Conservation (phyloP, 768 basidiomycete species). For the Termitomyces sp. region DNA sequence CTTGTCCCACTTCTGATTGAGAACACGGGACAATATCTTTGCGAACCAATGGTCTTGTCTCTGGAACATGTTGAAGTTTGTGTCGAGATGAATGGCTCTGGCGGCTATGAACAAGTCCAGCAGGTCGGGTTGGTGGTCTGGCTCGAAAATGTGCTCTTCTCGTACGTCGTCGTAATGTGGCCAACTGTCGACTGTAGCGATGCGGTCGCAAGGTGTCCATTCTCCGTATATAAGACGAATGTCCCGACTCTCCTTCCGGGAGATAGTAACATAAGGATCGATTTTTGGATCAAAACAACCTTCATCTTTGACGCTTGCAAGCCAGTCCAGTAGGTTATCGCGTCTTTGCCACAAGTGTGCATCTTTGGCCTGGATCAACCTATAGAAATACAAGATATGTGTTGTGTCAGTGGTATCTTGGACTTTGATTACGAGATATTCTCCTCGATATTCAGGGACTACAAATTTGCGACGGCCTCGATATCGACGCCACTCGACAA, state of each 20-base stretch:
- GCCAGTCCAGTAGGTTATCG: neutral
- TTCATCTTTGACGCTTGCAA: neutral
- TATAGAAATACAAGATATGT: neutral
- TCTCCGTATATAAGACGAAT: neutral
- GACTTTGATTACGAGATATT: slow-evolving; percentile 1
- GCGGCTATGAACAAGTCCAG: slow-evolving; percentile 2
- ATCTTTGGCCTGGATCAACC: neutral
- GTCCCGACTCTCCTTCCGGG: neutral
- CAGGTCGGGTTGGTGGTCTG: neutral
- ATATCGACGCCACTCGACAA: slow-evolving; percentile 6
- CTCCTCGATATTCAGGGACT: neutral
- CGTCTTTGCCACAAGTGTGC: neutral
- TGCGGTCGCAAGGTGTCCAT: neutral
- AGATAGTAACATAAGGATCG: neutral
- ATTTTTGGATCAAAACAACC: neutral
- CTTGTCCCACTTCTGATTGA: neutral
- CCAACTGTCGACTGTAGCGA: neutral
- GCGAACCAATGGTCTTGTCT: slow-evolving; percentile 6
- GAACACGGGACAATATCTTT: neutral
- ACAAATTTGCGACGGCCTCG: neutral
- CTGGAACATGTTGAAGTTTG: neutral
- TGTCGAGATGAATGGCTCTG: neutral
- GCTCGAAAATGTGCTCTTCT: neutral
- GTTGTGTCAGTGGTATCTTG: neutral
- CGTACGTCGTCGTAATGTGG: neutral